Conservation (phyloP, 2,329 filamentous ascomycete genomes). For the Colletotrichum tofieldiae region DNA sequence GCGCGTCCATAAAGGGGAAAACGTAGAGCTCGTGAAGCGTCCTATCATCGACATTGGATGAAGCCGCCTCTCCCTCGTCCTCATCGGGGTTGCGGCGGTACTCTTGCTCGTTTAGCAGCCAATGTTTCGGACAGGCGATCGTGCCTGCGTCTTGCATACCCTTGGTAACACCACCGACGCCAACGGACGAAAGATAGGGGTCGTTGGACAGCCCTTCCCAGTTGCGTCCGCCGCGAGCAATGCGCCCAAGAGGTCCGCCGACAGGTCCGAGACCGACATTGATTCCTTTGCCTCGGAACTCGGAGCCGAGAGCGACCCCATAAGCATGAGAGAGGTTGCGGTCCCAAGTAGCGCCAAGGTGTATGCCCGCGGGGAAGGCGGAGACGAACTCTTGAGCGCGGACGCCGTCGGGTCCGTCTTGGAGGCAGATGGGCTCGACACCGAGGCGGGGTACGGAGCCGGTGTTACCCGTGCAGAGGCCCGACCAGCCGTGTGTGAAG, state of each 20-base stretch:
- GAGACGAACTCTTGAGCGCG: conserved; percentile 64
- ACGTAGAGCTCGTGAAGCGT: conserved; percentile 76
- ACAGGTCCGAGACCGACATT: conserved; percentile 86
- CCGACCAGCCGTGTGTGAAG: conserved; percentile 33
- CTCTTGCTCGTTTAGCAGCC: conserved; percentile 74
- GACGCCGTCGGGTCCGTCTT: conserved; percentile 65
- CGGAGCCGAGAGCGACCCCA: conserved; percentile 81
- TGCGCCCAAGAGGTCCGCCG: conserved; percentile 75
- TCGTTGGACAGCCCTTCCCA: conserved; percentile 77
- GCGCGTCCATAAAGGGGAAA: conserved; percentile 82
- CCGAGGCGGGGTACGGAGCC: conserved; percentile 62
- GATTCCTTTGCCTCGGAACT: conserved; percentile 83
- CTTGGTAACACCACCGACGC: conserved; percentile 80
- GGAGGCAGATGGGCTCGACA: conserved; percentile 63
- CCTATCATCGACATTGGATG: conserved; percentile 72
- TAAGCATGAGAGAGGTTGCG: conserved; percentile 75
- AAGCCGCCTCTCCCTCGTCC: conserved; percentile 64
- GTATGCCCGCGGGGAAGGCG: conserved; percentile 62
- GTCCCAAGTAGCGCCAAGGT: conserved; percentile 67
- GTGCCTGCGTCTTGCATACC: conserved; percentile 85
- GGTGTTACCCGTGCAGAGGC: conserved; percentile 60
- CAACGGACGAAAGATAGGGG: conserved; percentile 79
- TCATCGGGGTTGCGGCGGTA: conserved; percentile 61
- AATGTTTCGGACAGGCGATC: conserved; percentile 78
- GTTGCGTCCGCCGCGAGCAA: conserved; percentile 74